These are phyloP conservation scores for Pichia eremophila DNA, from an alignment of 805 yeast species.

Conservation along the genomic window DNA sequence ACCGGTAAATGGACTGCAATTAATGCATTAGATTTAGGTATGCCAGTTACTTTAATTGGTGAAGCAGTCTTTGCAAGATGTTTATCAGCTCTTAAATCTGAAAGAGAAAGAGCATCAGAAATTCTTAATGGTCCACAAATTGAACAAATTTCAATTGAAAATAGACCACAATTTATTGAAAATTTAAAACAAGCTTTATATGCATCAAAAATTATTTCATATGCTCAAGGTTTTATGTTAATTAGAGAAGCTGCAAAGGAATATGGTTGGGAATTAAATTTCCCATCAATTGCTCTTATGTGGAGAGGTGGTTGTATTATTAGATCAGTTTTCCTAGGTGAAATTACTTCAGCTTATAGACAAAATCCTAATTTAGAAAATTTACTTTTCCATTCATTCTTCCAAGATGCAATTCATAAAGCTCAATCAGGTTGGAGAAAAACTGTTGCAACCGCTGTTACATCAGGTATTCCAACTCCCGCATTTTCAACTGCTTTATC, in stretches of 20 bases:
- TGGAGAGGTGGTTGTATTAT: conserved; percentile 99
- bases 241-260: conserved; percentile 97
- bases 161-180: conserved; percentile 78
- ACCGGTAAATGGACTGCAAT: conserved; percentile 99
- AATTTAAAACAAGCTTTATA: conserved; percentile 96
- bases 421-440: conserved; percentile 97
- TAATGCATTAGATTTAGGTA: conserved; percentile 94
- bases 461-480: conserved; percentile 92
- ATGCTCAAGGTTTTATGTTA: conserved; percentile 99
- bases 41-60: conserved; percentile 96
- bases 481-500: conserved; percentile 95
- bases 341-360: conserved; percentile 94
- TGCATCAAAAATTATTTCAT: conserved; percentile 96
- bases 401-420: conserved; percentile 80
- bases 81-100: conserved; percentile 83
- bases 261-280: conserved; percentile 94
- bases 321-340: conserved; percentile 96
- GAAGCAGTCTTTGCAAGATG: conserved; percentile 98
- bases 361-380: conserved; percentile 88
- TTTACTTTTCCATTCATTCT: conserved; percentile 92
- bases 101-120: conserved; percentile 81
- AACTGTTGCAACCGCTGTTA: conserved; percentile 66
- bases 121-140: conserved; percentile 70
- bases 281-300: conserved; percentile 97
- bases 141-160: conserved; percentile 54